A percentile compares a stretch with the other conserved stretches of the same genome.
phyloP scores from a whole-genome alignment of 2,329 filamentous ascomycete genomes.

The Trichophyton rubrum region DNA sequence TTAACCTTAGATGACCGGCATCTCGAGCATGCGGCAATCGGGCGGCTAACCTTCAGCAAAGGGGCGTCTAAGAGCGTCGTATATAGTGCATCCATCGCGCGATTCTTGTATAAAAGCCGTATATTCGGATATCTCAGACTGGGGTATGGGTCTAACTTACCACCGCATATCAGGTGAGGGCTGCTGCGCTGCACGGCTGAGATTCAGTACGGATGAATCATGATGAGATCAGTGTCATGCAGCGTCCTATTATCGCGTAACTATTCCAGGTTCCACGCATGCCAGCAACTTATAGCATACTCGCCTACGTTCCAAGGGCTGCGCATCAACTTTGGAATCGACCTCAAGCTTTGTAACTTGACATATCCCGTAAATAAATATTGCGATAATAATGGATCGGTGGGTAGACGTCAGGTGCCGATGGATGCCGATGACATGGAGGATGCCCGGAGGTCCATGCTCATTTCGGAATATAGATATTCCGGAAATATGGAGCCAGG shows the following conservation, averaged over 20 bases:
- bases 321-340: not conserved
- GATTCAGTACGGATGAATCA: not conserved
- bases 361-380: no score
- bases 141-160: not conserved
- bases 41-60: slow-evolving; percentile 52
- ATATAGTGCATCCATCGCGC: not conserved
- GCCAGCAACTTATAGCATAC: not conserved
- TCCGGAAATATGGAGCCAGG: no score
- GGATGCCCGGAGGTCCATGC: no score
- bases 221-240: not conserved
- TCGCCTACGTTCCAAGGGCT: not conserved
- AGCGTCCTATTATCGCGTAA: not conserved
- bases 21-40: slow-evolving; percentile 66
- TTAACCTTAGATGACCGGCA: slow-evolving; percentile 91
- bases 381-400: no score
- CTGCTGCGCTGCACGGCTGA: not conserved
- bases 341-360: not conserved
- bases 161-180: not conserved
- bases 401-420: no score
- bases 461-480: no score
- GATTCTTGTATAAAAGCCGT: not conserved
- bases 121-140: not conserved
- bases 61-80: slow-evolving; percentile 27
- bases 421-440: no score
- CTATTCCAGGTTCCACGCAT: not conserved